phyloP scores from a whole-genome alignment of 805 yeast species.

The Babjeviella inositovora region DNA sequence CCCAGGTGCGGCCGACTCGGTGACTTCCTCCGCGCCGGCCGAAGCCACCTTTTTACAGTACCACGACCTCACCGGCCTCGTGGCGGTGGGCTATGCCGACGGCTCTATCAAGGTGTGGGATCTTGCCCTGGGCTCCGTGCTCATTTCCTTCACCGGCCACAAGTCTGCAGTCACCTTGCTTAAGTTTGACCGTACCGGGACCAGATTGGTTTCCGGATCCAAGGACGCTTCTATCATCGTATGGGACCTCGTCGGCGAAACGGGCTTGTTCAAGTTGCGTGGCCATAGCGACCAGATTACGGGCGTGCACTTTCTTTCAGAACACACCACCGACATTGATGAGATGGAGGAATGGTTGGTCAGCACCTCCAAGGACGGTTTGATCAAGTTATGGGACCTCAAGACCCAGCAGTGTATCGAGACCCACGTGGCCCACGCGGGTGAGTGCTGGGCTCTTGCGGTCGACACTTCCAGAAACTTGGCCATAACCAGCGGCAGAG shows the following conservation, averaged over 20 bases:
- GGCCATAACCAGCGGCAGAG: conserved; percentile 61
- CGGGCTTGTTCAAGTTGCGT: conserved; percentile 71
- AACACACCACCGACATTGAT: conserved; percentile 14
- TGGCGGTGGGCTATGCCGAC: conserved; percentile 84
- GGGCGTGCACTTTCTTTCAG: conserved; percentile 38
- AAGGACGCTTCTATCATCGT: conserved; percentile 70
- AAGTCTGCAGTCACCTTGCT: conserved; percentile 59
- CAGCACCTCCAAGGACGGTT: conserved; percentile 77
- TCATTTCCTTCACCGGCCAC: conserved; percentile 86
- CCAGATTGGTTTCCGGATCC: conserved; percentile 76
- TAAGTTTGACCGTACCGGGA: conserved; percentile 66
- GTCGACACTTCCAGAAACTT: conserved; percentile 21
- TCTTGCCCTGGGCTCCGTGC: conserved; percentile 56
- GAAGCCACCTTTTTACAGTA: conserved; percentile 46
- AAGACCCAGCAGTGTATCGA: conserved; percentile 82
- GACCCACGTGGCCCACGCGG: conserved; percentile 85
- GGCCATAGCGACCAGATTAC: conserved; percentile 88
- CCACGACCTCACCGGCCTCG: conserved; percentile 43
- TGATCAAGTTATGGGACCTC: conserved; percentile 87
- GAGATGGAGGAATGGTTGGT: conserved; percentile 60
- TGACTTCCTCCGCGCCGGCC: conserved; percentile 43
- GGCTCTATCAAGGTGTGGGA: conserved; percentile 92
- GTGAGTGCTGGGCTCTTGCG: conserved; percentile 85
- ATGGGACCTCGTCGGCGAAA: conserved; percentile 94
- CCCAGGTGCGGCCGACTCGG: conserved; percentile 57